Conservation (phyloP, 257 asterid genomes). For the Plantago ovata region DNA sequence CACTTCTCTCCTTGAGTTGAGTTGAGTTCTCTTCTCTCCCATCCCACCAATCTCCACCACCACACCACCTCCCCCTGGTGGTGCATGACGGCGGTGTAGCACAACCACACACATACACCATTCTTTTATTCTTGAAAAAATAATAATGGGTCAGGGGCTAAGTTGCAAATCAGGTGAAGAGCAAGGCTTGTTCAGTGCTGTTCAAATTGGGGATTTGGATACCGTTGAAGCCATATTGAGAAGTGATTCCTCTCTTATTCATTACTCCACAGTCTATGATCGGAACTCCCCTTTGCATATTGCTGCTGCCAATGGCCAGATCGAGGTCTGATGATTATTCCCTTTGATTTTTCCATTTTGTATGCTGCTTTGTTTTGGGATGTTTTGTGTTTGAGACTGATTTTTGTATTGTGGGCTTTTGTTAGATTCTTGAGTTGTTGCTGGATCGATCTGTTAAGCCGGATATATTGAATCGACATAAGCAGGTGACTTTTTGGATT, state of each 20-base stretch:
- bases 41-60: slow-evolving; percentile 25
- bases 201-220: slow-evolving; percentile 68
- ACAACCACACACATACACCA: slow-evolving; percentile 5
- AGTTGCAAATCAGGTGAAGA: slow-evolving; percentile 75
- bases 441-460: slow-evolving; percentile 70
- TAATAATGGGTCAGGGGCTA: slow-evolving; percentile 83
- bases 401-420: slow-evolving; percentile 15
- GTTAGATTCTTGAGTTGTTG: slow-evolving; percentile 74
- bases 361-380: not conserved
- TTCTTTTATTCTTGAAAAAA: not conserved
- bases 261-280: slow-evolving; percentile 54
- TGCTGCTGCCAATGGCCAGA: slow-evolving; percentile 97
- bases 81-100: slow-evolving; percentile 36
- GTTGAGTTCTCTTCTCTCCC: no score
- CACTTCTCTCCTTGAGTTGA: slow-evolving; percentile 1
- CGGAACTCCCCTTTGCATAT: slow-evolving; percentile 79
- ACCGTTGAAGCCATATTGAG: slow-evolving; percentile 42
- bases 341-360: not conserved
- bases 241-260: slow-evolving; percentile 45
- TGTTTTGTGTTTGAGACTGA: not conserved
- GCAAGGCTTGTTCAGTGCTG: slow-evolving; percentile 64
- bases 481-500: slow-evolving; percentile 47
- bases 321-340: slow-evolving; percentile 57
- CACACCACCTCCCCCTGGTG: slow-evolving; percentile 41
- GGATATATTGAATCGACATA: slow-evolving; percentile 75